phyloP scores from a whole-genome alignment of 768 basidiomycete species.

The Boletus pseudopeckii region DNA sequence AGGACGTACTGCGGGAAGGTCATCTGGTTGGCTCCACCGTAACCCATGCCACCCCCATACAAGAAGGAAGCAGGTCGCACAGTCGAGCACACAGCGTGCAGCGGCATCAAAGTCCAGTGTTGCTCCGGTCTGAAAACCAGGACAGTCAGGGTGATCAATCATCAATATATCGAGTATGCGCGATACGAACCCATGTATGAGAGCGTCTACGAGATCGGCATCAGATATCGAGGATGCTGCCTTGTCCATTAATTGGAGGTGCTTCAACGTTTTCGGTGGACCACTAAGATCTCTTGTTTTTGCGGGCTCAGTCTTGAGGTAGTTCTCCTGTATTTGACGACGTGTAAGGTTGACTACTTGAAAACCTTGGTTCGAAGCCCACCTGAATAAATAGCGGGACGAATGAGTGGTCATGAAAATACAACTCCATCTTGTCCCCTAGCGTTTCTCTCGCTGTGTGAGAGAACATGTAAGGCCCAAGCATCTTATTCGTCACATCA shows the following conservation, averaged over 20 bases:
- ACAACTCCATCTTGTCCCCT: conserved; percentile 90
- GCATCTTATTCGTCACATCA: conserved; percentile 82
- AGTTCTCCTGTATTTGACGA: conserved; percentile 76
- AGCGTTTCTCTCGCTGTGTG: conserved; percentile 75
- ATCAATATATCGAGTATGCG: not conserved
- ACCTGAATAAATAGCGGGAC: conserved; percentile 96
- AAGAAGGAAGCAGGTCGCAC: conserved; percentile 82
- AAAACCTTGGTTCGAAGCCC: not conserved
- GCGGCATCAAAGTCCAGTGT: conserved; percentile 93
- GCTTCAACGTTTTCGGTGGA: conserved; percentile 63
- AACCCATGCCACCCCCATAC: conserved; percentile 70
- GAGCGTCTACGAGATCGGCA: conserved; percentile 85
- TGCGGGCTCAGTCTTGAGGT: conserved; percentile 79
- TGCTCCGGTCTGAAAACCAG: conserved; percentile 70
- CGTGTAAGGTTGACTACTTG: not conserved
- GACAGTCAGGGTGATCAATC: not conserved
- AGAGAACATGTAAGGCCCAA: conserved; percentile 91
- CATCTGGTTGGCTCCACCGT: conserved; percentile 63
- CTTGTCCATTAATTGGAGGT: conserved; percentile 76
- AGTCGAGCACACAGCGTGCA: conserved; percentile 89
- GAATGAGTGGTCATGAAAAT: conserved; percentile 95
- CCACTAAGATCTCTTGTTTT: conserved; percentile 55
- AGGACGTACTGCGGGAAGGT: conserved; percentile 77
- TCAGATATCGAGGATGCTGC: conserved; percentile 94
- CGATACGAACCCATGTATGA: conserved; percentile 79